Evolutionary conservation across 306 rosid species (phyloP), one percentile per base, ranked within the genome.

Genomic region (Benincasa hispida): DNA sequence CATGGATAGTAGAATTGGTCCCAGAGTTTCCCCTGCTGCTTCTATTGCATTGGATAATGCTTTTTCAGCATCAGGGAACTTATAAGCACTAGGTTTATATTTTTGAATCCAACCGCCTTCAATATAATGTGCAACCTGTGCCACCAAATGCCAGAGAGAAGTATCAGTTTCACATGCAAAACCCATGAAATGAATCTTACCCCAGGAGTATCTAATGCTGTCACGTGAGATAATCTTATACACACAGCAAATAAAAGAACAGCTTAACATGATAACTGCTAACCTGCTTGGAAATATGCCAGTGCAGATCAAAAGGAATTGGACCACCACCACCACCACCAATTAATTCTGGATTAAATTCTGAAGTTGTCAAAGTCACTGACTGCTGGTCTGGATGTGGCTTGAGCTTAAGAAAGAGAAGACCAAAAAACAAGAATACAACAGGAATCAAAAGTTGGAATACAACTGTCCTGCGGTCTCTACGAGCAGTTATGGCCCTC

Each of bases 311-410:
- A 77, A 85, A 93, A 58, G 98, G 97, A 85, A 93, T 88, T 83
- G 98, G 98, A 69, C 97, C 94, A 59, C 98, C 98, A 34, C 98
- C 98, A 58, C 98, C 97, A 67, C 91, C 96, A 47, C 97, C 92
- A 7, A 91, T 83, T 87, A 93, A 79, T 51, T 91, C 81, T 67
- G 98, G 94, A 88, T 93, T 93, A 82, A 93, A 93, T 69, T 90
- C 73, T 77, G 92, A 85, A 59, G 98, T 93, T 85, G 98, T 88
- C 79, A 93, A 90, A 55, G 88, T 89, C 83, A 93, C 79, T 41
- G 92, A 84, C 63, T 32, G 75, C 87, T 91, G 96, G 87, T 91
- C 98, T 75, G 98, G 98, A 87, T 93, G 98, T 75, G 98, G 97
- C 91, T 90, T 93, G 84, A 93, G 96, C 92, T 87, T 83, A 77